Conservation (phyloP, 768 basidiomycete genomes). For the Rhizopogon salebrosus region DNA sequence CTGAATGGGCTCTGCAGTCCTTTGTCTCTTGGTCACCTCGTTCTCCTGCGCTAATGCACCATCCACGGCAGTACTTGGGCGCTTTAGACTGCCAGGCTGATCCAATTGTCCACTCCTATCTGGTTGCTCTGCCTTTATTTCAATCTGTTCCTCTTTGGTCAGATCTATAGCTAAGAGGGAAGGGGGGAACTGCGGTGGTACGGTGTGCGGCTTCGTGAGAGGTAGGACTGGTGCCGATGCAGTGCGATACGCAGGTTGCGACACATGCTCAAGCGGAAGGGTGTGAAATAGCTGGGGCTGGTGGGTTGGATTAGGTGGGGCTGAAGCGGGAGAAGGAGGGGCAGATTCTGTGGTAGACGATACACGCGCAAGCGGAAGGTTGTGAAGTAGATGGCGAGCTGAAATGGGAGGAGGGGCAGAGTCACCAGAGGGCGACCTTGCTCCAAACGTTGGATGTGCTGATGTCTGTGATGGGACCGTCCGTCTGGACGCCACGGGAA, state of each 20-base stretch:
- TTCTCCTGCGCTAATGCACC: neutral
- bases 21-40: neutral
- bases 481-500: no score
- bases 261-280: neutral
- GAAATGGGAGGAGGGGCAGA: no score
- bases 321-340: neutral
- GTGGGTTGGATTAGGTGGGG: neutral
- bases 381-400: no score
- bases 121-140: neutral
- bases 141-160: neutral
- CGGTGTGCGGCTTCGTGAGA: neutral
- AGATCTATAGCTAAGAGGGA: neutral
- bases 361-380: no score
- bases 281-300: neutral
- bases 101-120: neutral
- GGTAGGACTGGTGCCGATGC: slow-evolving; percentile 2
- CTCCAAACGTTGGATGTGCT: neutral
- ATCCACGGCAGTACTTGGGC: neutral
- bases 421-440: neutral
- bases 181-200: neutral
- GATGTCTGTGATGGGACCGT: neutral
- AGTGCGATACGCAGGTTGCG: slow-evolving; percentile 1
- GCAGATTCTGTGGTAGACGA: neutral
- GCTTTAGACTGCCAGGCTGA: neutral
- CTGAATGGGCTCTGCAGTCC: neutral